Base-by-base conservation (phyloP, 163 green algal genomes). In the Scenedesmus sp. region DNA sequence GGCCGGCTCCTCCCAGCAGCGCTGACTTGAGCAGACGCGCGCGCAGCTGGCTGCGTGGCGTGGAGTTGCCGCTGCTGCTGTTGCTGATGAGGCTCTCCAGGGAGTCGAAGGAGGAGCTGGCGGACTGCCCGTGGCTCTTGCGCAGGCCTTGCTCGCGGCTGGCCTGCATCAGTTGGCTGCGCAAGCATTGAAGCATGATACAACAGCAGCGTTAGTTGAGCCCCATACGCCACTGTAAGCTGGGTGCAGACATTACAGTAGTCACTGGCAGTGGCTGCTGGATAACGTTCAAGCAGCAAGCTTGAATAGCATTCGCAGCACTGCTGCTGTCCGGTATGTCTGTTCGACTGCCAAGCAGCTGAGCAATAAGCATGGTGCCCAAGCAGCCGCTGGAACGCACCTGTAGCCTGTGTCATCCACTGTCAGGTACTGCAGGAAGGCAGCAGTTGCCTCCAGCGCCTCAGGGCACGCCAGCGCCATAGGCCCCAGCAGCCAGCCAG, bases 401-500 rank as follows among this genome's bases (percentile, higher is more conserved):
- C 46, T 74, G 84, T 90, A 93, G 12, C 46, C 90, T 8, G 20
- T 70, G 60, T 93, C 84, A 57, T 93, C 84, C 10, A 82, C 9
- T 34, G 62, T 86, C 54, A 93, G 70, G 70, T 74, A 93, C 52
- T 77, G 52, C 67, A 93, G 59, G 84, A 93, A 93, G 0, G 55
- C 73, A 12, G 60, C 83, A 66, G 66, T 55, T 8, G 83, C 84
- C 0, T 93, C 66, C 23, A 87, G 55, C n/a, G 90, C 90, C 10
- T 46, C 8, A 9, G n/a, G 13, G 64, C 90, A 93, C 52, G 90
- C 90, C 56, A 86, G 46, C 23, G 64, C 84, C 82, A 93, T 55
- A 4, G 90, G 90, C 26, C 77, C 67, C 83, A 93, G 82, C 90
- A 93, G 84, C 90, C 90, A 93, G 18, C 66, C 77, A 0, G 83